phyloP scores from a whole-genome alignment of 805 yeast genomes.

The Blastobotrys attinorum region DNA sequence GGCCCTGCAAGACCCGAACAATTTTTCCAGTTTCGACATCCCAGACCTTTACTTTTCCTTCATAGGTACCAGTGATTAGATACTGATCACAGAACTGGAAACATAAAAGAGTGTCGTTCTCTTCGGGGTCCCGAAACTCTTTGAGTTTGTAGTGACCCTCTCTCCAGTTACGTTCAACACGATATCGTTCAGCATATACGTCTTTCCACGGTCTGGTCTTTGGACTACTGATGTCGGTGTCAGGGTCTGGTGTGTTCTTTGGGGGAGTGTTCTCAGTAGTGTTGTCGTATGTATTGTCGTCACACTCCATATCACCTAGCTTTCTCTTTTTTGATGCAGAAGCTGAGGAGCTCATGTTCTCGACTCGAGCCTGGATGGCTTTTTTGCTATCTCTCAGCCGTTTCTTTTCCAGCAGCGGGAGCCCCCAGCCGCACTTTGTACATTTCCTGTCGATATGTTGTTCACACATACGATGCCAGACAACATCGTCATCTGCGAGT shows the following conservation, averaged over 20 bases:
- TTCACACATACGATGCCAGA: slow-evolving; percentile 98
- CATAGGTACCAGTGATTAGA: slow-evolving; percentile 88
- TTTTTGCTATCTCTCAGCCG: slow-evolving; percentile 28
- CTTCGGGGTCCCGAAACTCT: slow-evolving; percentile 49
- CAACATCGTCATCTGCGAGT: slow-evolving; percentile 91
- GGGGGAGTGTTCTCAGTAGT: not conserved
- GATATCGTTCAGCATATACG: slow-evolving; percentile 83
- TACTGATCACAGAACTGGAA: slow-evolving; percentile 74
- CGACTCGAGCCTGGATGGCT: slow-evolving; percentile 24
- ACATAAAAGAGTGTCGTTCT: slow-evolving; percentile 76
- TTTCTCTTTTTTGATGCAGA: slow-evolving; percentile 1
- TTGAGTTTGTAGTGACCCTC: slow-evolving; percentile 61
- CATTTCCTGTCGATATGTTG: slow-evolving; percentile 97
- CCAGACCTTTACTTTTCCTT: slow-evolving; percentile 90
- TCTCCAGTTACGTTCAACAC: slow-evolving; percentile 93
- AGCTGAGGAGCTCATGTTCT: slow-evolving; percentile 2
- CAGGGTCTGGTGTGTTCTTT: slow-evolving; percentile 1
- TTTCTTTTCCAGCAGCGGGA: slow-evolving; percentile 85
- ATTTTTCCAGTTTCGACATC: slow-evolving; percentile 72
- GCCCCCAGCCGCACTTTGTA: slow-evolving; percentile 98
- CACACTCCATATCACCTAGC: slow-evolving; percentile 1
- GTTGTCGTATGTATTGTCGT: not conserved
- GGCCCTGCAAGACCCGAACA: slow-evolving; percentile 76
- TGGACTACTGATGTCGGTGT: not conserved
- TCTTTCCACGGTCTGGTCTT: slow-evolving; percentile 89